Evolutionary conservation across 2,329 filamentous ascomycete genomes (phyloP).

Genomic region (Plenodomus lindquistii): DNA sequence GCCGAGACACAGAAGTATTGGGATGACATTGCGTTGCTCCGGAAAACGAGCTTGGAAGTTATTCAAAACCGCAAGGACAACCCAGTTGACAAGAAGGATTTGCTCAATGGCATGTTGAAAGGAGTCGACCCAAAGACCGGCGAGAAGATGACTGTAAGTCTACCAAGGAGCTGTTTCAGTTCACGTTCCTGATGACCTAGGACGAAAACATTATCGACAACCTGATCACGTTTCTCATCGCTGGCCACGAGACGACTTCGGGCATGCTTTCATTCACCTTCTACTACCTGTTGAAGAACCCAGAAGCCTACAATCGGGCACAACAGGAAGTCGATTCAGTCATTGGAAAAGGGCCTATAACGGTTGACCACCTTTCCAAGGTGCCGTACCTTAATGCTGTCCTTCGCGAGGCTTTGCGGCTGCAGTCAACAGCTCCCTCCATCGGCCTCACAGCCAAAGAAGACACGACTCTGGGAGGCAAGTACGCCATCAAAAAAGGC

Average conservation of each 20-base stretch:
- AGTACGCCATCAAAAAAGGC: conserved; percentile 44
- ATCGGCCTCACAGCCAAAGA: conserved; percentile 47
- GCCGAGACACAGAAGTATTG: conserved; percentile 54
- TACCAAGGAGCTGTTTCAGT: not conserved
- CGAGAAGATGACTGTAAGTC: conserved; percentile 51
- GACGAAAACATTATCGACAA: conserved; percentile 68
- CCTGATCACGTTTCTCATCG: conserved; percentile 67
- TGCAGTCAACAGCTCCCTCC: conserved; percentile 58
- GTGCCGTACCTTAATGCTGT: conserved; percentile 60
- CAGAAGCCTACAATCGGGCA: conserved; percentile 52
- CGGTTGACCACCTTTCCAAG: conserved; percentile 54
- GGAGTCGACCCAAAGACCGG: conserved; percentile 66
- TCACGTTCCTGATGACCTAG: conserved; percentile 4
- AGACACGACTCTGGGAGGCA: conserved; percentile 40
- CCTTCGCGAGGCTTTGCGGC: conserved; percentile 60
- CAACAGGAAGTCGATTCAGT: conserved; percentile 60
- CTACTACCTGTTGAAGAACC: conserved; percentile 58
- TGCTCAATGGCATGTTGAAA: conserved; percentile 64
- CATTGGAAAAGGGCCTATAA: conserved; percentile 52
- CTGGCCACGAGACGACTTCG: conserved; percentile 44
- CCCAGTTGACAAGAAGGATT: conserved; percentile 61
- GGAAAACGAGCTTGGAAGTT: conserved; percentile 60
- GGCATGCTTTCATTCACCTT: conserved; percentile 50
- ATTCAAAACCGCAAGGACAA: conserved; percentile 60
- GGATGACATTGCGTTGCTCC: conserved; percentile 57